phyloP scores from a whole-genome alignment of 2,329 filamentous ascomycete species.

The Verticillium zaregamsianum region DNA sequence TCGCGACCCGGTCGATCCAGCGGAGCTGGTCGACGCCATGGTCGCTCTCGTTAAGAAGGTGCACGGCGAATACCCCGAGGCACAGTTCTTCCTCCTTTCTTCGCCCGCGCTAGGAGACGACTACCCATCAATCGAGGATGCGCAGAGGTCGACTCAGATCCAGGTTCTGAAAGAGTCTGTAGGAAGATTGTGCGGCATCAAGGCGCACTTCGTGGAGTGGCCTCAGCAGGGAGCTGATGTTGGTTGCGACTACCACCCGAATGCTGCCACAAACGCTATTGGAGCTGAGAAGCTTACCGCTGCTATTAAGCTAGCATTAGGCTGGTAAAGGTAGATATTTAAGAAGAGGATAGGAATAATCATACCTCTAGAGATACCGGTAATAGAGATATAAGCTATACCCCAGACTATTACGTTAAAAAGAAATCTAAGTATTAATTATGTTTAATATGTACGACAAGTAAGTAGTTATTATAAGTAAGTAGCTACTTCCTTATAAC shows the following conservation, averaged over 20 bases:
- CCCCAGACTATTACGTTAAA: too few species aligned
- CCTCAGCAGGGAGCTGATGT: slow-evolving; percentile 33
- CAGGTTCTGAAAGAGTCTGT: slow-evolving; percentile 29
- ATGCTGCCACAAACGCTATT: slow-evolving; percentile 28
- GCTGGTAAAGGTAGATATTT: slow-evolving; percentile 4
- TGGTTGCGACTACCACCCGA: slow-evolving; percentile 38
- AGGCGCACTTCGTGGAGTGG: slow-evolving; percentile 35
- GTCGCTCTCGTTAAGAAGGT: slow-evolving; percentile 27
- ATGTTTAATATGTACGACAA: too few species aligned
- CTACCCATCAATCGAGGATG: slow-evolving; percentile 29
- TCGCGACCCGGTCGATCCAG: slow-evolving; percentile 21
- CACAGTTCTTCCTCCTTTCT: slow-evolving; percentile 33
- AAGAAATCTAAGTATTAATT: too few species aligned
- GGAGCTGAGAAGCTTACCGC: slow-evolving; percentile 22
- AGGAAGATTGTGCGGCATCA: slow-evolving; percentile 20
- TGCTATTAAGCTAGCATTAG: slow-evolving; percentile 17
- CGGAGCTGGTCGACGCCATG: slow-evolving; percentile 21
- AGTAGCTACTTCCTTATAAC: too few species aligned
- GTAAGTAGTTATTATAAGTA: too few species aligned
- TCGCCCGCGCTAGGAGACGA: slow-evolving; percentile 33
- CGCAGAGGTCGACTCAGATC: slow-evolving; percentile 31
- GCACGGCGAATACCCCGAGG: slow-evolving; percentile 27
- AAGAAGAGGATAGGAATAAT: background rate
- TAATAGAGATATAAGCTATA: too few species aligned
- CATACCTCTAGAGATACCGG: too few species aligned